These are phyloP conservation scores for Ceriops tagal DNA, from an alignment of 345 rosid species.

Conservation along the genomic window DNA sequence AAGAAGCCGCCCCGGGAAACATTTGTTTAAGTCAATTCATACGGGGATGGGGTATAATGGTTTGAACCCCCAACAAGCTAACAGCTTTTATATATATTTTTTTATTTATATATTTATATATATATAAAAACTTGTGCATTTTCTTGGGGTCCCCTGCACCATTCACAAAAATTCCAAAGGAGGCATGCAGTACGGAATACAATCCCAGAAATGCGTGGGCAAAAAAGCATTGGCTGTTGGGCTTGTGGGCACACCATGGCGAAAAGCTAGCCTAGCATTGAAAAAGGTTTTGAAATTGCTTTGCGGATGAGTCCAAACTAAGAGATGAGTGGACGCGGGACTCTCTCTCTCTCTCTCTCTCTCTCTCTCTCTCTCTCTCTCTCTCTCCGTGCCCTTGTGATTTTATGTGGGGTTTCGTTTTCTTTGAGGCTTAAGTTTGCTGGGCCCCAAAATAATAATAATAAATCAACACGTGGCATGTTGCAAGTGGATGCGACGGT, in stretches of 20 bases:
- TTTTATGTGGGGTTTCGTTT: conserved; percentile 22
- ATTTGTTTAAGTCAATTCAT: conserved; percentile 18
- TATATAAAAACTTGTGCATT: no score
- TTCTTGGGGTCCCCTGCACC: not conserved
- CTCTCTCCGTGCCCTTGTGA: not conserved
- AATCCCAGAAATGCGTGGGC: conserved; percentile 8
- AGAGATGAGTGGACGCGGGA: conserved; percentile 15
- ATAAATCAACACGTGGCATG: not conserved
- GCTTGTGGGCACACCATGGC: conserved; percentile 26
- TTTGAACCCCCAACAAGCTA: conserved; percentile 4
- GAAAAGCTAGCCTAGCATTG: not conserved
- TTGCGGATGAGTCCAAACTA: not conserved
- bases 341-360: not conserved
- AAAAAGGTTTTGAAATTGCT: not conserved
- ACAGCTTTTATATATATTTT: not conserved
- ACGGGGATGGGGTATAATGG: not conserved
- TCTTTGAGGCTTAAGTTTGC: conserved; percentile 11
- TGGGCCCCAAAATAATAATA: conserved; percentile 8
- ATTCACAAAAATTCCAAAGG: not conserved
- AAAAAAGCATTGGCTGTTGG: conserved; percentile 21
- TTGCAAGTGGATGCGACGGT: conserved; percentile 10
- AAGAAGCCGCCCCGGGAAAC: not conserved
- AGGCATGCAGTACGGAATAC: conserved; percentile 18
- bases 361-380: not conserved
- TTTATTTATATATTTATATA: not conserved